Evolutionary conservation across 2,329 filamentous ascomycete species (phyloP).

Genomic region (Tothia fuscella): DNA sequence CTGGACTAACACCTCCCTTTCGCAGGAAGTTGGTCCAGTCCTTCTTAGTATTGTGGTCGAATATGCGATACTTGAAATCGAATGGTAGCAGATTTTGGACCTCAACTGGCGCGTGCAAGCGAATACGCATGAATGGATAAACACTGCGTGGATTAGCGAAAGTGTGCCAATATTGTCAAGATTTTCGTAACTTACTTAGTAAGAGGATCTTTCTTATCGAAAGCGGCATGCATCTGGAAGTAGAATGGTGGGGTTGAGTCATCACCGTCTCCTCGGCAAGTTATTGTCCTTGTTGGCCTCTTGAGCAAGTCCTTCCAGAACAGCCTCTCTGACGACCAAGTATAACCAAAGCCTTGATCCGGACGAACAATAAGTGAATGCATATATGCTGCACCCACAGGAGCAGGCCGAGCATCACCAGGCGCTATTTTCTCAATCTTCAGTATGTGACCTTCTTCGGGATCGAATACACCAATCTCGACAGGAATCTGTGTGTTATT

Average conservation of each 20-base stretch:
- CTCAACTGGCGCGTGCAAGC: constrained; percentile 83
- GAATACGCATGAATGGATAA: constrained; percentile 91
- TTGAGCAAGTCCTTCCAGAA: constrained; percentile 90
- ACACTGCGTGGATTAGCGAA: constrained; percentile 37
- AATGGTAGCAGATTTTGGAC: constrained; percentile 91
- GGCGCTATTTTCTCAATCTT: constrained; percentile 98
- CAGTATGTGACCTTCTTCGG: constrained; percentile 73
- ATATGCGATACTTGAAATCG: constrained; percentile 98
- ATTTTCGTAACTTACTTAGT: constrained; percentile 43
- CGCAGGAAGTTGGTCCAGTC: constrained; percentile 98
- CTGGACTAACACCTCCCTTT: constrained; percentile 91
- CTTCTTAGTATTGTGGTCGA: constrained; percentile 96
- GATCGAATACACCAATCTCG: constrained; percentile 83
- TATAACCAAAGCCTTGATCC: constrained; percentile 91
- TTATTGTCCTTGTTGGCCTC: constrained; percentile 71
- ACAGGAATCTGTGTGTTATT: constrained; percentile 96
- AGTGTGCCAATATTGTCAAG: constrained; percentile 8
- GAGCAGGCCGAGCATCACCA: constrained; percentile 77
- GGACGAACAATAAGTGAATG: constrained; percentile 81
- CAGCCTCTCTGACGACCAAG: constrained; percentile 80
- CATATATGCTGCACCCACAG: constrained; percentile 82
- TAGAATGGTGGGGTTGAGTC: constrained; percentile 66
- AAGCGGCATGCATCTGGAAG: constrained; percentile 86
- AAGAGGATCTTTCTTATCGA: constrained; percentile 71
- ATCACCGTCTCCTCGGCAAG: constrained; percentile 75